Base-by-base conservation (phyloP, 2,329 filamentous ascomycete species). In the Ophiocordyceps camponoti-rufipedis region DNA sequence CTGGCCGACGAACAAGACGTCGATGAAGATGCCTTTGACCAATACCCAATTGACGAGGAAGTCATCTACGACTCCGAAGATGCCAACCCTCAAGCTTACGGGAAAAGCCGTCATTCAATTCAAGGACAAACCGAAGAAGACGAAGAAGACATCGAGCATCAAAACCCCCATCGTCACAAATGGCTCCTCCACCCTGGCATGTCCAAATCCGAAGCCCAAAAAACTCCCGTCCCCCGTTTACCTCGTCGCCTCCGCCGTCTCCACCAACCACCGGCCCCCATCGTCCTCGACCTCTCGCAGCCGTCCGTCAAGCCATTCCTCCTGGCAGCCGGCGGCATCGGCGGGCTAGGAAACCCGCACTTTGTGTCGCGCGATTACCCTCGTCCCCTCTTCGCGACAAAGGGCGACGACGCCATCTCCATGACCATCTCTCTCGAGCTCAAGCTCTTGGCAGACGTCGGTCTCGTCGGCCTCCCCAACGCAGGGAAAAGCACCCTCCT, bases 401-500 rank as follows among this genome's bases (percentile, higher is more conserved):
- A 79, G 52, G 91, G 91, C 40, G 85, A 94, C 52, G 70, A 74
- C 12, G 84, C 85, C 35, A 77, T 91, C 54, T 80, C 75, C 38
- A 69, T 98, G 56, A 78, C 80, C 43, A 66, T 98, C 33, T 80
- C 94, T 57, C 73, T 98, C 13, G 91, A 98, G 61, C 73, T 98
- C 49, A 96, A 95, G 68, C 74, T 98, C 10, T 78, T 98, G 39
- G 91, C 91, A 5, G 91, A 98, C 62, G 82, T 98, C 8, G 91
- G 91, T 0, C 72, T 98, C 2, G 91, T 98, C 14, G 91, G 91
- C 1, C 74, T 96, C 14, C 91, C 91, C 1, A 98, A 98, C 59
- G 91, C 89, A 5, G 91, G 91, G 9, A 98, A 98, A 64, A 93
- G 85, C 58, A 96, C 91, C 0, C 71, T 98, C 1, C 72, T 96